phyloP scores from a whole-genome alignment of 2,329 filamentous ascomycete genomes.

The Eutypa lata region DNA sequence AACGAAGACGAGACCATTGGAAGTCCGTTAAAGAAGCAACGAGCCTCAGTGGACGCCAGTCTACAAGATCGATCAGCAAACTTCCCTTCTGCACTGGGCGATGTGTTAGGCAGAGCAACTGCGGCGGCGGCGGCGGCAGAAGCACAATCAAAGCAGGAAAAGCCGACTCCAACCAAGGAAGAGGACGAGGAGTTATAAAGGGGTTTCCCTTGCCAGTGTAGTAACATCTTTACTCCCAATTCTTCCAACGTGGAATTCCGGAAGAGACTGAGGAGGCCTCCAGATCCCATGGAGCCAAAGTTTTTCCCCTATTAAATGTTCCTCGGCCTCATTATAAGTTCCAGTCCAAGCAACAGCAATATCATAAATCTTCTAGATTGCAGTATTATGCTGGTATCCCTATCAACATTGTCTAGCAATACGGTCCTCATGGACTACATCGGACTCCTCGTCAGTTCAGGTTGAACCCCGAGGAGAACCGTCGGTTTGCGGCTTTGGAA shows the following conservation, averaged over 20 bases:
- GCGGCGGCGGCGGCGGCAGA: slow-evolving; percentile 11
- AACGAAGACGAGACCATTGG: slow-evolving; percentile 52
- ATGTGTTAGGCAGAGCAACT: slow-evolving; percentile 35
- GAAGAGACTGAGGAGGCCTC: too few species aligned
- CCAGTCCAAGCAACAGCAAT: not conserved
- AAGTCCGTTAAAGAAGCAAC: slow-evolving; percentile 73
- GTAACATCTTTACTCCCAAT: too few species aligned
- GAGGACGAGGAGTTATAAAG: slow-evolving; percentile 30
- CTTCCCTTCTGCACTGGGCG: slow-evolving; percentile 38
- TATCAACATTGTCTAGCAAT: too few species aligned
- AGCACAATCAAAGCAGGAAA: slow-evolving; percentile 16
- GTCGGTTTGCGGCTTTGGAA: not conserved
- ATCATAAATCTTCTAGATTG: not conserved
- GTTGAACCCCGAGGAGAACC: not conserved
- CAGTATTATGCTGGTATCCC: too few species aligned
- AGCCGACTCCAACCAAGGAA: slow-evolving; percentile 12
- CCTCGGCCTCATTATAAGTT: not conserved
- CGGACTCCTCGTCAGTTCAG: not conserved
- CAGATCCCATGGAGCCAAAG: too few species aligned
- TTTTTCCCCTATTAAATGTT: too few species aligned
- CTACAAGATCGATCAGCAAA: slow-evolving; percentile 35
- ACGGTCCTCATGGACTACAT: not conserved
- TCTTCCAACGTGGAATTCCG: too few species aligned
- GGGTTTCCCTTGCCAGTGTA: not conserved
- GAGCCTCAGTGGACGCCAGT: slow-evolving; percentile 56